A percentile compares a stretch with the other conserved stretches of the same genome.
phyloP scores from a whole-genome alignment of 2,329 filamentous ascomycete species.

The Diplocarpon rosae region DNA sequence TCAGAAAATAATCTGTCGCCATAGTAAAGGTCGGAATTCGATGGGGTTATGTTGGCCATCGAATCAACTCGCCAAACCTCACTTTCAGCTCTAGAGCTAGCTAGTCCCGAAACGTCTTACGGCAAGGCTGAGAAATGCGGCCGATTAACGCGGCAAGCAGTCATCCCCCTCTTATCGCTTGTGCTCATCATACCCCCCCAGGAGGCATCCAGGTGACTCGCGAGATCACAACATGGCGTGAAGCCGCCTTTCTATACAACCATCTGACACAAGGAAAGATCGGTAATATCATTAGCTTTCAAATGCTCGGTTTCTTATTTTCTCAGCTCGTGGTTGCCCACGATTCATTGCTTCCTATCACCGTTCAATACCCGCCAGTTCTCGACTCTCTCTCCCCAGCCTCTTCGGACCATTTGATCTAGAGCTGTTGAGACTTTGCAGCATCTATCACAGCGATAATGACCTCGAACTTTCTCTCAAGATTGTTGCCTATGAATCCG shows the following conservation, averaged over 20 bases:
- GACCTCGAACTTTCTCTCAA: constrained; percentile 27
- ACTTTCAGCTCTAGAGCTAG: not conserved
- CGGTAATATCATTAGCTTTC: not conserved
- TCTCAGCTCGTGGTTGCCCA: constrained; percentile 9
- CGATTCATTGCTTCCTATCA: constrained; percentile 11
- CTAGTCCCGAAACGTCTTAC: constrained; percentile 5
- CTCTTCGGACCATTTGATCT: not conserved
- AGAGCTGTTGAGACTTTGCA: too few relatives aligned
- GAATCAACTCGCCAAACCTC: not conserved
- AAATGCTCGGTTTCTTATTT: constrained; percentile 15
- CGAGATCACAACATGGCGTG: constrained; percentile 15
- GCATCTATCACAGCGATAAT: constrained; percentile 20
- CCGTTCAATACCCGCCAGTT: not conserved
- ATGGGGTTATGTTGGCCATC: not conserved
- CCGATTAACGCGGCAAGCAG: constrained; percentile 3
- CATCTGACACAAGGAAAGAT: not conserved
- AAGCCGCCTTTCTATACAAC: constrained; percentile 1
- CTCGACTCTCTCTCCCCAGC: not conserved
- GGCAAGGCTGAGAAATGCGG: constrained; percentile 14
- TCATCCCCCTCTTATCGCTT: constrained; percentile 11
- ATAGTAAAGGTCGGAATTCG: constrained; percentile 1
- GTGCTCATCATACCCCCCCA: constrained; percentile 2
- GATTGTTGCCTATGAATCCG: constrained; percentile 24
- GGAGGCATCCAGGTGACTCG: constrained; percentile 11
- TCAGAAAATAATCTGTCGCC: constrained; percentile 22